These are phyloP conservation scores for Fusarium nodosum DNA, from an alignment of 2,329 filamentous ascomycete genomes.

Conservation along the genomic window DNA sequence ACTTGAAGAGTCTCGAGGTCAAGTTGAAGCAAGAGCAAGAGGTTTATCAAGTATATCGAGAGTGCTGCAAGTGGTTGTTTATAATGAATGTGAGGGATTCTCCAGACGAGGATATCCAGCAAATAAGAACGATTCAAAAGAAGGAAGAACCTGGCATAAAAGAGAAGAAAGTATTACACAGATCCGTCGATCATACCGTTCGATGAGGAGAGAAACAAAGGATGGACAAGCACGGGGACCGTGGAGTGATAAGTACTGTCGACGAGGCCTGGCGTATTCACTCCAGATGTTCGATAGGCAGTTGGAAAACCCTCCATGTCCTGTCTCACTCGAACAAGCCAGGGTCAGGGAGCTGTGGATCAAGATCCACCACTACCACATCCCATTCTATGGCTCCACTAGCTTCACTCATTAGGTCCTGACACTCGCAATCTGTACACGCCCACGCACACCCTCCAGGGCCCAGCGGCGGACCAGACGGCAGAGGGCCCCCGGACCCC, in stretches of 20 bases:
- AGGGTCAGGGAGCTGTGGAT: conserved; percentile 55
- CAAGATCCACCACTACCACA: conserved; percentile 47
- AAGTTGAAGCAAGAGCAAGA: conserved; percentile 39
- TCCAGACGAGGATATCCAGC: conserved; percentile 58
- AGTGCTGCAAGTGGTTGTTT: conserved; percentile 46
- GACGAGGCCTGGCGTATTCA: conserved; percentile 54
- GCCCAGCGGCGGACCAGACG: conserved; percentile 49
- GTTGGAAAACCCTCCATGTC: conserved; percentile 55
- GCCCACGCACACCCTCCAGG: conserved; percentile 29
- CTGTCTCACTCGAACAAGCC: conserved; percentile 64
- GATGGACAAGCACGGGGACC: conserved; percentile 60
- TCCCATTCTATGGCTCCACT: conserved; percentile 46
- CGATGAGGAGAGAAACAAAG: conserved; percentile 53
- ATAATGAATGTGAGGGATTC: conserved; percentile 60
- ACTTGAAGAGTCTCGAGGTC: conserved; percentile 49
- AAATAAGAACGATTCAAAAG: conserved; percentile 60
- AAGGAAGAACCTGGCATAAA: conserved; percentile 65
- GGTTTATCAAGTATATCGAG: conserved; percentile 42
- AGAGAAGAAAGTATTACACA: conserved; percentile 61
- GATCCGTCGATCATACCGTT: conserved; percentile 63
- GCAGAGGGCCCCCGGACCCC: conserved; percentile 49
- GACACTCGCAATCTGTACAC: conserved; percentile 34
- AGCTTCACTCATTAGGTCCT: conserved; percentile 36
- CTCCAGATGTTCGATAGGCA: conserved; percentile 49
- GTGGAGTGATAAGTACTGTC: conserved; percentile 64